Conservation (phyloP, 164 flowering plant genomes). For the Chimonanthus praecox region DNA sequence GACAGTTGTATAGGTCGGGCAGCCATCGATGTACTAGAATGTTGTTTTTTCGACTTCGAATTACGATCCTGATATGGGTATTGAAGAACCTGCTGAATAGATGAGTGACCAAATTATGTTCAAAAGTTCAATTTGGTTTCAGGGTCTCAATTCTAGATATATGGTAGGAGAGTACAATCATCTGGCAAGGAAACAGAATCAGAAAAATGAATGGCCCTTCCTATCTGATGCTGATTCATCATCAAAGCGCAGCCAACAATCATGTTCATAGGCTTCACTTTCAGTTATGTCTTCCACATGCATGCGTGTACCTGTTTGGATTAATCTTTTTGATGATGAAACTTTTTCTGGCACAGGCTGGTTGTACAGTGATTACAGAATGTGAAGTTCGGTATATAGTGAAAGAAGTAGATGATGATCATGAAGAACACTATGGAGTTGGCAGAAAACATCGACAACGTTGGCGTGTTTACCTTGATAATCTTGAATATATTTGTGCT, state of each 20-base stretch:
- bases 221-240: not conserved
- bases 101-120: too few species aligned
- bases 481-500: slow-evolving; percentile 32
- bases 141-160: not conserved
- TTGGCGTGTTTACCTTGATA: slow-evolving; percentile 51
- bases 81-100: too few species aligned
- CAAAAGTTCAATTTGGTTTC: not conserved
- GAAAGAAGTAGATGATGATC: slow-evolving; percentile 17
- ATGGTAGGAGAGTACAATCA: not conserved
- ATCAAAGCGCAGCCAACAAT: not conserved
- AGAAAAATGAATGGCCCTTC: not conserved
- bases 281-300: too few species aligned
- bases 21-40: not conserved
- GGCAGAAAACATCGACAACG: slow-evolving; percentile 24
- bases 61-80: too few species aligned
- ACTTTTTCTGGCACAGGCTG: slow-evolving; percentile 28
- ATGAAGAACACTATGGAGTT: slow-evolving; percentile 4
- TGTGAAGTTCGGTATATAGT: slow-evolving; percentile 41
- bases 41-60: too few species aligned
- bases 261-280: not conserved
- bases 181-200: not conserved
- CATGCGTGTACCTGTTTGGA: not conserved
- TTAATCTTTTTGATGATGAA: not conserved
- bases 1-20: not conserved
- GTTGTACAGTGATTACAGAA: slow-evolving; percentile 48